Evolutionary conservation across 164 flowering plant species (phyloP).

Genomic region (Berberis vulgaris): DNA sequence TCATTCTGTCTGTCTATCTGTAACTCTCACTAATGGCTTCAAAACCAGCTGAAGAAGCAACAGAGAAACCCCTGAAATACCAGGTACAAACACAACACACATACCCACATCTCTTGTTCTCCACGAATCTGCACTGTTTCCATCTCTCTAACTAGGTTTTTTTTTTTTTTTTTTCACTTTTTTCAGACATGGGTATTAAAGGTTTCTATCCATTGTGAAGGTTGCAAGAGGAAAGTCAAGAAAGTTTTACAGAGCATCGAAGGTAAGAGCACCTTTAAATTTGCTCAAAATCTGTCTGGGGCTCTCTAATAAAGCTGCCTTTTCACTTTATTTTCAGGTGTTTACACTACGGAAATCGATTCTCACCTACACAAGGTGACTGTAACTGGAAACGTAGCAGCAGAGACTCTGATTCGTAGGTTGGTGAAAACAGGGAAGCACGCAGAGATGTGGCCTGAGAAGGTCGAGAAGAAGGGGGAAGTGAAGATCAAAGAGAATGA

Average conservation of each 20-base stretch:
- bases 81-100: slow-evolving; percentile 13
- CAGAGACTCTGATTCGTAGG: slow-evolving; percentile 43
- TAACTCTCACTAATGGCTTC: background rate
- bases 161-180: slow-evolving; percentile 2
- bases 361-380: slow-evolving; percentile 44
- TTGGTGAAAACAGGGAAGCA: slow-evolving; percentile 42
- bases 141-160: background rate
- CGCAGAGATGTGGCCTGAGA: slow-evolving; percentile 51
- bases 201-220: slow-evolving; percentile 52
- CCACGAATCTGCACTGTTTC: background rate
- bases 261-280: slow-evolving; percentile 20
- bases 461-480: slow-evolving; percentile 17
- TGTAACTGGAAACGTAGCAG: slow-evolving; percentile 47
- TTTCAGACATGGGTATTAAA: slow-evolving; percentile 44
- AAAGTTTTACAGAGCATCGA: slow-evolving; percentile 38
- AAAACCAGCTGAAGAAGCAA: slow-evolving; percentile 13
- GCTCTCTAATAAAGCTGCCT: background rate
- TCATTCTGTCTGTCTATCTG: background rate
- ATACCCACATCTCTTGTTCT: background rate
- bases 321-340: slow-evolving; percentile 25
- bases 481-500: slow-evolving; percentile 19
- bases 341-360: slow-evolving; percentile 38
- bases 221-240: slow-evolving; percentile 50
- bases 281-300: slow-evolving; percentile 1
- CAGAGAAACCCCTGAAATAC: slow-evolving; percentile 20